Evolutionary conservation across 208 protist genomes (phyloP), one percentile per base, ranked within the genome.

Genomic region (Leishmania martiniquensis): DNA sequence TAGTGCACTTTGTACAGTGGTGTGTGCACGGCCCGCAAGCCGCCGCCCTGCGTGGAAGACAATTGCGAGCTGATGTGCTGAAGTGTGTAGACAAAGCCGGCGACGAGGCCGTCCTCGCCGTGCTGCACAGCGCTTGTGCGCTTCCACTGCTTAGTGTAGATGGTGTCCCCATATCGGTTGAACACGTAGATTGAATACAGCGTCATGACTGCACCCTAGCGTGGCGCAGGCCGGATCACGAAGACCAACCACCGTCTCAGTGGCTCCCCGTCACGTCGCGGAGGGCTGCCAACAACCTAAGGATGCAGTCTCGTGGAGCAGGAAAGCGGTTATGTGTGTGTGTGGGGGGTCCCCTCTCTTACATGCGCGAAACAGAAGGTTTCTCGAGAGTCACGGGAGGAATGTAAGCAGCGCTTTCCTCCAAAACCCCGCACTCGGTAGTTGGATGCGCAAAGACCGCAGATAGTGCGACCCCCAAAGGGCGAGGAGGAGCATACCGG

Each of bases 1-100:
- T 96, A 97, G 77, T 97, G 94, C 42, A 97, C 86, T 72, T 96
- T 96, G 78, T 97, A 97, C n/a, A 91, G 54, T 2, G 94, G 92
- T 7, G 94, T 96, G 62, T 89, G 84, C 62, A 97, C 87, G 22
- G 92, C 91, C 9, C 84, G 73, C 15, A 97, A 72, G 1, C 92
- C 89, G 13, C 92, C 90, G 0, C 84, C 79, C 4, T 83, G 85
- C 1, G 86, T 86, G 71, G 83, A 82, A 0, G 92, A 95, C 12
- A 97, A 77, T 71, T 97, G 94, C 13, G 92, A 94, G 9, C 89
- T 92, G 32, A 96, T 89, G 78, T 95, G 94, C 71, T 97, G 94
- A 63, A 97, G 75, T 4, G 94, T 97, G 82, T 97, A 97, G 10
- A 95, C 84, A 72, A 97, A 96, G 5, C 94, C 94, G 17, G 90